These are phyloP conservation scores for Chenopodium berlandieri DNA, from an alignment of 148 eudicot genomes.

Conservation along the genomic window DNA sequence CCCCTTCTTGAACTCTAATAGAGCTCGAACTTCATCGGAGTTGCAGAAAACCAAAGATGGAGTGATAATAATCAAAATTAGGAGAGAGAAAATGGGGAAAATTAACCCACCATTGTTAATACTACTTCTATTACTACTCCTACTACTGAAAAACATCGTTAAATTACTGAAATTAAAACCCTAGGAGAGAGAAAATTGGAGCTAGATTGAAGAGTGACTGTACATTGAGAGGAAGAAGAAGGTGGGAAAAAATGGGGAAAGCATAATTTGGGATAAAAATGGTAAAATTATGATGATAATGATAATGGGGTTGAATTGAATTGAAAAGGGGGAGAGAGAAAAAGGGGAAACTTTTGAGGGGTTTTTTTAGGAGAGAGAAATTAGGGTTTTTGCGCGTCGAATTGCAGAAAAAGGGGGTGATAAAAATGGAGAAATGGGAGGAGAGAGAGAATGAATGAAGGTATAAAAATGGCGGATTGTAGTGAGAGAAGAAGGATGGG, in stretches of 20 bases:
- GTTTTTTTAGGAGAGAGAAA: neutral
- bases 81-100: conserved; percentile 16
- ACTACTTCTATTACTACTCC: neutral
- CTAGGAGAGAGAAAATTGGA: conserved; percentile 11
- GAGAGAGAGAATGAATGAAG: conserved; percentile 1
- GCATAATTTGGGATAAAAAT: neutral
- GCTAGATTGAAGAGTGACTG: conserved; percentile 1
- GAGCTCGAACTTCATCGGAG: conserved; percentile 57
- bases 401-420: neutral
- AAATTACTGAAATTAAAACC: neutral
- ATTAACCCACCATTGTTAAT: neutral
- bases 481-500: neutral
- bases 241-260: neutral
- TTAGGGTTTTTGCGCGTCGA: conserved; percentile 19
- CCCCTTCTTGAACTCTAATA: conserved; percentile 86
- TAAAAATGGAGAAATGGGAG: neutral
- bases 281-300: neutral
- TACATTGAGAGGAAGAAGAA: neutral
- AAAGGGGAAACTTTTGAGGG: neutral
- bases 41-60: conserved; percentile 16
- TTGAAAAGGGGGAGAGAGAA: neutral
- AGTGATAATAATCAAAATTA: conserved; percentile 15
- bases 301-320: neutral
- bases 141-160: conserved; percentile 16
- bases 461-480: neutral